Evolutionary conservation across 352 stramenopile species (phyloP).

Genomic region (Blastocystis sp.): DNA sequence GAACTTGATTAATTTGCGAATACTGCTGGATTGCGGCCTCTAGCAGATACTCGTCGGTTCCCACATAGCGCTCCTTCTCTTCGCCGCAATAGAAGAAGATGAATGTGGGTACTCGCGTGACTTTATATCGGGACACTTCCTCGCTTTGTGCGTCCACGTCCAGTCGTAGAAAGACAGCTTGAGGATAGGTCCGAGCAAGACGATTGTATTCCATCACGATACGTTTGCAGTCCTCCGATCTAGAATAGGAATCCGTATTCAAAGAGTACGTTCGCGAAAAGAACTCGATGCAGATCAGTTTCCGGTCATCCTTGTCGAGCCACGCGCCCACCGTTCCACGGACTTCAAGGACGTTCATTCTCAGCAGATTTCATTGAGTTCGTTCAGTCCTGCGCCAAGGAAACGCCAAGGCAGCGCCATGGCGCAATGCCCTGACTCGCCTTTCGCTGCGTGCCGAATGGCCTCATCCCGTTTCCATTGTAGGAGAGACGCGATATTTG

Average conservation of each 20-base stretch:
- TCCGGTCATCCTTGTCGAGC: background rate
- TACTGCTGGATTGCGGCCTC: background rate
- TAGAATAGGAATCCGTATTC: background rate
- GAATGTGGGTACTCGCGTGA: background rate
- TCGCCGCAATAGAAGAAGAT: constrained; percentile 4
- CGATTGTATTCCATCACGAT: background rate
- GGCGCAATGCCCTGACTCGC: too few relatives aligned
- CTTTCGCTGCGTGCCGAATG: too few relatives aligned
- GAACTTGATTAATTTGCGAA: background rate
- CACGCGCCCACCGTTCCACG: background rate
- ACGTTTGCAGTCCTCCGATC: constrained; percentile 12
- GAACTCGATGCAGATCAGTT: background rate
- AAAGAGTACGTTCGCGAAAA: background rate
- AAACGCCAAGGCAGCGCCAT: too few relatives aligned
- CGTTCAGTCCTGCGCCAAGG: too few relatives aligned
- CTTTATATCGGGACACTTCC: background rate
- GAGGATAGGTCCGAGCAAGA: background rate
- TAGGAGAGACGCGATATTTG: too few relatives aligned
- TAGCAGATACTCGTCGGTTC: background rate
- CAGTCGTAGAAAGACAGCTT: background rate
- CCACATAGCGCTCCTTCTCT: background rate
- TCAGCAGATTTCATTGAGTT: too few relatives aligned
- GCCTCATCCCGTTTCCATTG: too few relatives aligned
- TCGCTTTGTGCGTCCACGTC: background rate
- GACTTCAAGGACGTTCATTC: background rate